phyloP scores from a whole-genome alignment of 2,329 filamentous ascomycete genomes.

The Juglanconis sp. region DNA sequence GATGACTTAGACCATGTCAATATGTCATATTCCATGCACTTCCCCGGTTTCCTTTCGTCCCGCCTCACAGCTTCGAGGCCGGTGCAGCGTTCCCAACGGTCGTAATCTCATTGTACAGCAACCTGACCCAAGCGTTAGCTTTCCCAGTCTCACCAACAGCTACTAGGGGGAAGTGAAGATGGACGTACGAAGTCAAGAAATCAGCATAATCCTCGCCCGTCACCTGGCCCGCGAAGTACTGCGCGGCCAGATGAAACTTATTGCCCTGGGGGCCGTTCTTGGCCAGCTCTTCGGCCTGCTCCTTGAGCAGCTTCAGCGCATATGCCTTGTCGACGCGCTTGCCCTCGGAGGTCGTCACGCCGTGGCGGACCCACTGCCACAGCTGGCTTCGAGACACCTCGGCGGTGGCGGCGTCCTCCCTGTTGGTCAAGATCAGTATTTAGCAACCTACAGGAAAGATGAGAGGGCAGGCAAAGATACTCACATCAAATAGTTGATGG shows the following conservation, averaged over 20 bases:
- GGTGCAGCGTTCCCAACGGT: constrained; percentile 59
- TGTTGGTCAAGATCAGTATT: constrained; percentile 24
- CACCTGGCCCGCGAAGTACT: constrained; percentile 90
- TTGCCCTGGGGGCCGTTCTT: constrained; percentile 78
- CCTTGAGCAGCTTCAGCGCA: constrained; percentile 78
- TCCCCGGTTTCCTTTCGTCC: neutral
- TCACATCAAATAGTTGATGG: constrained; percentile 94
- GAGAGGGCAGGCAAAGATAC: constrained; percentile 19
- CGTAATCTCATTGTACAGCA: constrained; percentile 87
- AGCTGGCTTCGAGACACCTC: constrained; percentile 93
- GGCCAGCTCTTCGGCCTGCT: constrained; percentile 75
- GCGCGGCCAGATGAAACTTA: constrained; percentile 84
- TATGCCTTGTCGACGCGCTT: constrained; percentile 93
- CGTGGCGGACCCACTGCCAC: constrained; percentile 88
- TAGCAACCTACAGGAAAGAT: no score
- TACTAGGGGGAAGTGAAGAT: constrained; percentile 2
- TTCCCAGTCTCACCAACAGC: neutral
- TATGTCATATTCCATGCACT: neutral
- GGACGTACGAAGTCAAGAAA: constrained; percentile 77
- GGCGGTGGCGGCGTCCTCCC: constrained; percentile 92
- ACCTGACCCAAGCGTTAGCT: constrained; percentile 39
- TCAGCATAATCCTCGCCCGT: constrained; percentile 98
- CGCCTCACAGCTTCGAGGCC: constrained; percentile 60
- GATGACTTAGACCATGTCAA: neutral
- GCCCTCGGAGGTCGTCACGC: constrained; percentile 76